These are phyloP conservation scores for Periconia macrospinosa DNA, from an alignment of 2,329 filamentous ascomycete species.

Conservation along the genomic window DNA sequence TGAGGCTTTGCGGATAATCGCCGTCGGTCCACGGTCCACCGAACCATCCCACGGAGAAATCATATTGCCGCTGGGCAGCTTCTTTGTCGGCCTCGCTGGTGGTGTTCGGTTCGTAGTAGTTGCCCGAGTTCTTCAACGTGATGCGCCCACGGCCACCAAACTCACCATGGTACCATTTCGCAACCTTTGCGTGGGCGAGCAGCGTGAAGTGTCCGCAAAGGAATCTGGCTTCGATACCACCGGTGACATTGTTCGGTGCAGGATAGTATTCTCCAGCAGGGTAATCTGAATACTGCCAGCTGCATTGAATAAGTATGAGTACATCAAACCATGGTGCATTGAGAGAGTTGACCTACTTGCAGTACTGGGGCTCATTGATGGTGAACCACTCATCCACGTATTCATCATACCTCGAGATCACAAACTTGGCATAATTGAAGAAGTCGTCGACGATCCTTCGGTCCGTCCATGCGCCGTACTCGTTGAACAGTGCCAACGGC, in stretches of 20 bases:
- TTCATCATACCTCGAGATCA: conserved; percentile 45
- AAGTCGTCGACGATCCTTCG: conserved; percentile 46
- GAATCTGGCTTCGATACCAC: conserved; percentile 45
- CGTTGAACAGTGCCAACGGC: conserved; percentile 45
- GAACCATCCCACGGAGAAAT: conserved; percentile 51
- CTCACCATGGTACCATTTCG: conserved; percentile 50
- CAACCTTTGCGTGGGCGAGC: conserved; percentile 47
- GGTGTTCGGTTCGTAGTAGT: conserved; percentile 45
- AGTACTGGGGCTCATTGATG: conserved; percentile 50
- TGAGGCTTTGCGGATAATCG: conserved; percentile 45
- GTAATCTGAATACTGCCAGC: conserved; percentile 50
- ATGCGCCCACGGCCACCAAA: conserved; percentile 48
- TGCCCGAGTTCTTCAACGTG: conserved; percentile 48
- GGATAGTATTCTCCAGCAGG: conserved; percentile 51
- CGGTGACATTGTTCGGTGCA: conserved; percentile 47
- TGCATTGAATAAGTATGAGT: too few species aligned
- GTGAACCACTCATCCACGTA: conserved; percentile 47
- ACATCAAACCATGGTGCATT: too few species aligned
- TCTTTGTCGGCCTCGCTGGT: conserved; percentile 39
- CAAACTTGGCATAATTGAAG: conserved; percentile 48
- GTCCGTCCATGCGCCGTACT: conserved; percentile 47
- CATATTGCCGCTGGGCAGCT: conserved; percentile 44
- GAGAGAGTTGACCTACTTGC: conserved; percentile 28
- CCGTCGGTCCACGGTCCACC: conserved; percentile 51
- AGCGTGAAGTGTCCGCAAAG: conserved; percentile 50